These are phyloP conservation scores for Athelia sp. DNA, from an alignment of 1,284 basidiomycete genomes.

Conservation along the genomic window DNA sequence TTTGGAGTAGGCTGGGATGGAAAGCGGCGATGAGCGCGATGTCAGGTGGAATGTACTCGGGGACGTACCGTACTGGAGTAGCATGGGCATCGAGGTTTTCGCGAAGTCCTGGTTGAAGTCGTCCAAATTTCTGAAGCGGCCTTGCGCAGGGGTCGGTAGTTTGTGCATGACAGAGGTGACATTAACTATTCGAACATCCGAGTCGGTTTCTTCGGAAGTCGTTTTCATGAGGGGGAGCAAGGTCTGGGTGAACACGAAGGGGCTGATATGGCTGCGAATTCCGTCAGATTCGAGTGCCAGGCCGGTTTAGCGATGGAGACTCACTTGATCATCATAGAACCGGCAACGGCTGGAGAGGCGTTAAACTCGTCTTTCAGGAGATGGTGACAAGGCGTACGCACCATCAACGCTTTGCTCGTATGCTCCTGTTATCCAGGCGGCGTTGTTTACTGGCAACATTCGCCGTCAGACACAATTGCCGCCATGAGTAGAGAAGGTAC, in stretches of 20 bases:
- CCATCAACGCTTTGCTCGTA: no score
- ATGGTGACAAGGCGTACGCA: no score
- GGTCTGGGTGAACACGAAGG: neutral
- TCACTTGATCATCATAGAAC: constrained; percentile 38
- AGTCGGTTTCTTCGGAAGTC: neutral
- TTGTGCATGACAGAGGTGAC: neutral
- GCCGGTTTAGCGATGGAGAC: constrained; percentile 8
- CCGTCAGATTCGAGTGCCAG: neutral
- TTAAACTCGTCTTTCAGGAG: no score
- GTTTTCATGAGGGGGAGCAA: constrained; percentile 1
- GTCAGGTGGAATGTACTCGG: neutral
- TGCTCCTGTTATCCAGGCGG: no score
- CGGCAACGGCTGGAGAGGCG: constrained; percentile 27
- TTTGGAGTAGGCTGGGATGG: constrained; percentile 11
- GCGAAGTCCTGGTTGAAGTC: no score
- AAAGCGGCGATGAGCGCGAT: neutral
- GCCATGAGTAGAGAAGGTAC: constrained; percentile 5
- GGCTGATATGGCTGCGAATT: neutral
- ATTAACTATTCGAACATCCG: constrained; percentile 3
- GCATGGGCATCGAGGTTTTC: no score
- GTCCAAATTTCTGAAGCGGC: no score
- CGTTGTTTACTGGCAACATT: constrained; percentile 34
- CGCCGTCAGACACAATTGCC: neutral
- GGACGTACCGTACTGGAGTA: no score
- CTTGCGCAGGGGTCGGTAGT: no score